Percentiles rank a stretch among this genome's conserved stretches.
Evolutionary conservation across 306 rosid species (phyloP).

Genomic region (Canavalia gladiata): DNA sequence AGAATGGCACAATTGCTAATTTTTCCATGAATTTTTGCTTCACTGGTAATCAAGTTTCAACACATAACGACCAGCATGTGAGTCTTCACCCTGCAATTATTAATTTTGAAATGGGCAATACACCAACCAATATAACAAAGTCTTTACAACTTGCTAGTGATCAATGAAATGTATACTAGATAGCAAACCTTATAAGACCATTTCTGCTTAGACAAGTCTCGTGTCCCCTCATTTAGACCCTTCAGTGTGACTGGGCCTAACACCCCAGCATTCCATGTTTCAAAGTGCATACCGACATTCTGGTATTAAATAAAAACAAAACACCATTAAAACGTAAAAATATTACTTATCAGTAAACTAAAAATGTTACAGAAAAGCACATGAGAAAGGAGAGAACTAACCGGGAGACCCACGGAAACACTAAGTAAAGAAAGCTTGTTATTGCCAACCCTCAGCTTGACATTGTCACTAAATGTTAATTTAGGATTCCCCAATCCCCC

Average conservation of each 20-base stretch:
- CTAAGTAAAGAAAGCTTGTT: conserved; percentile 95
- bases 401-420: conserved; percentile 90
- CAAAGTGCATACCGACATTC: conserved; percentile 87
- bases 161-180: neutral
- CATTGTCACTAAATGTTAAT: conserved; percentile 70
- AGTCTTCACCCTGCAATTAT: neutral
- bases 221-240: conserved; percentile 73
- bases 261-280: conserved; percentile 76
- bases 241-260: conserved; percentile 74
- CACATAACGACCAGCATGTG: neutral
- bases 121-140: conserved; percentile 15
- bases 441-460: conserved; percentile 74
- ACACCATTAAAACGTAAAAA: neutral
- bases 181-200: conserved; percentile 91
- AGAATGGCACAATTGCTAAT: neutral
- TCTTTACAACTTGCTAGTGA: neutral
- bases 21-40: neutral
- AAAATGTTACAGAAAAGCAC: conserved; percentile 28
- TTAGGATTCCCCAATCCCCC: conserved; percentile 67
- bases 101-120: neutral
- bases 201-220: conserved; percentile 80
- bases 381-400: conserved; percentile 57
- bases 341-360: neutral
- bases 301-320: conserved; percentile 54
- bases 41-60: conserved; percentile 15